Base-by-base conservation (phyloP, 257 asterid species). In the Anisodus acutangulus region DNA sequence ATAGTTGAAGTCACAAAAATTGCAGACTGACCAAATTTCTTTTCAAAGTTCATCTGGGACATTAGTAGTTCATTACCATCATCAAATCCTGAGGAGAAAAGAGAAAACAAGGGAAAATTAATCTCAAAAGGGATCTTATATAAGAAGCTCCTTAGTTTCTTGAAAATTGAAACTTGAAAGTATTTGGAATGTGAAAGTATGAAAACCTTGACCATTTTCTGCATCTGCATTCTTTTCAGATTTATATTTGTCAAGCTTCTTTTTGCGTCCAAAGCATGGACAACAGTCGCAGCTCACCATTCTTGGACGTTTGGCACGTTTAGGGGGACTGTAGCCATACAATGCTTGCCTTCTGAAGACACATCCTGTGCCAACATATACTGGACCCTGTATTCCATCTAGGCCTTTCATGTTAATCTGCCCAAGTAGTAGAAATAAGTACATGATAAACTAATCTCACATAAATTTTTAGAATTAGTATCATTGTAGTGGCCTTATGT, bases 311-410 rank as follows among this genome's bases (percentile, higher is more conserved):
- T 93, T 95, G 10, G 90, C 90, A 9, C 95, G 90, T 88, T 92
- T 92, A 19, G 98, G 98, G 70, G 98, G 98, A 41, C 93, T 93
- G 72, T 95, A 94, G 53, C 98, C 98, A 67, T 95, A 95, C 64
- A 95, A 85, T 53, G 98, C 97, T 82, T 93, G 97, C 88, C 97
- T 90, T 88, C 96, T 87, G 71, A 95, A 95, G 66, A 95, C 98
- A 87, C 98, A 95, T 76, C 98, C 98, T 53, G 97, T 94, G 80
- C 98, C 98, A 16, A 95, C 98, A 87, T 95, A 95, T 4, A 92
- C 98, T 6, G 98, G 98, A 79, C 98, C 98, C 92, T 95, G 98
- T 87, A 94, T 89, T 82, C 98, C 98, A 55, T 95, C 98, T 51
- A 95, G 90, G 43, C 98, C 98, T 90, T 92, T 92, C 98, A 95